Evolutionary conservation across 192 early-diverging fungal species (phyloP).

Genomic region (Phlyctochytrium bullatum): DNA sequence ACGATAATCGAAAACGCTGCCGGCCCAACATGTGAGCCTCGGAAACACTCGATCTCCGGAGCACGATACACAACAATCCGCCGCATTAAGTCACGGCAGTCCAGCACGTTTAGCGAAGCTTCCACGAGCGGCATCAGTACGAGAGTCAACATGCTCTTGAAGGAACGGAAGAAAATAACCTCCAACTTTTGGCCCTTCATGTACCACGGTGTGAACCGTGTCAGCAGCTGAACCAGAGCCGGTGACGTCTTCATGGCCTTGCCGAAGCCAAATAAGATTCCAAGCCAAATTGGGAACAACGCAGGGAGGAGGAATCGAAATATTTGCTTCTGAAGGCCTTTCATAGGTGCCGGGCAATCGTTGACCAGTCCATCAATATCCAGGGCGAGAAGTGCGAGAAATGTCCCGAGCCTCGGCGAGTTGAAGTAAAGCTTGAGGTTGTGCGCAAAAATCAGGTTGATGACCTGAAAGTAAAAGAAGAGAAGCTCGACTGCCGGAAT

Average conservation of each 20-base stretch:
- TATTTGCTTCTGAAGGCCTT: constrained; percentile 14
- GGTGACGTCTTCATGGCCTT: neutral
- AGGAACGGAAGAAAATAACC: constrained; percentile 18
- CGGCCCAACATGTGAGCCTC: neutral
- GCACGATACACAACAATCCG: neutral
- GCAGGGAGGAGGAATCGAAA: constrained; percentile 22
- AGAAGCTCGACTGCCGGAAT: constrained; percentile 24
- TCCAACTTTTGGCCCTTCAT: constrained; percentile 14
- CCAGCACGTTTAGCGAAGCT: constrained; percentile 10
- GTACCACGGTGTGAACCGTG: constrained; percentile 14
- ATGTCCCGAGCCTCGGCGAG: constrained; percentile 6
- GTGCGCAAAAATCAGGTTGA: constrained; percentile 14
- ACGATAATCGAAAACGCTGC: constrained; percentile 17
- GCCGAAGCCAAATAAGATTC: neutral
- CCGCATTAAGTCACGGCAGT: constrained; percentile 5
- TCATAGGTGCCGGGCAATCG: constrained; percentile 17
- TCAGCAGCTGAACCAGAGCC: neutral
- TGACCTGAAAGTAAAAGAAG: constrained; percentile 28
- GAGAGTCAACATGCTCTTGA: constrained; percentile 13
- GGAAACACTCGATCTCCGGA: constrained; percentile 13
- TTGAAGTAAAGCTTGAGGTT: constrained; percentile 5
- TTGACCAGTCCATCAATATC: constrained; percentile 17
- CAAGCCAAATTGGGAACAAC: constrained; percentile 7
- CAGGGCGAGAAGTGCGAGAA: constrained; percentile 18
- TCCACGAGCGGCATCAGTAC: constrained; percentile 27